These are phyloP conservation scores for Protomyces arabidopsidicola DNA, from an alignment of 1,139 yeast genomes.

Conservation along the genomic window DNA sequence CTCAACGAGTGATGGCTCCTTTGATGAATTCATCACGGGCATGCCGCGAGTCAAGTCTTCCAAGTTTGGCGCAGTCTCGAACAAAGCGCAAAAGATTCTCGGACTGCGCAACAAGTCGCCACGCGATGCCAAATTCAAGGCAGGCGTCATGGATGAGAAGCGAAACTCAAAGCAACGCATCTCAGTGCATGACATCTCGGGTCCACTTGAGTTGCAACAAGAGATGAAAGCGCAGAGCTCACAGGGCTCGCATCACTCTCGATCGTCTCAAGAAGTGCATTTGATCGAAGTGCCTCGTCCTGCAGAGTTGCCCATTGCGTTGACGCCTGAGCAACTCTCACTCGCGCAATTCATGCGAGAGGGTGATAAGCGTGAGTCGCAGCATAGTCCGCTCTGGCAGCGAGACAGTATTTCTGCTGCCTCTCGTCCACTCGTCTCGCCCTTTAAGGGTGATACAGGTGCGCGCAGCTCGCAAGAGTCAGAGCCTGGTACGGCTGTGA, in stretches of 20 bases:
- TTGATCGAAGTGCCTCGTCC: not conserved
- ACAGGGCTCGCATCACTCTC: not conserved
- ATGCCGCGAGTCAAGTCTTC: not conserved
- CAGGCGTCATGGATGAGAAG: not conserved
- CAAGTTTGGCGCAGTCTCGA: not conserved
- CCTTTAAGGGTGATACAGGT: not conserved
- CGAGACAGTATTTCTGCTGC: not conserved
- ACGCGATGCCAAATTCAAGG: not conserved
- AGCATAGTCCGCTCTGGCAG: not conserved
- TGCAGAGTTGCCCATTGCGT: not conserved
- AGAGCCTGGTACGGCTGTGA: not conserved
- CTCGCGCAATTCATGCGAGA: not conserved
- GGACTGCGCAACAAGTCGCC: conserved; percentile 12
- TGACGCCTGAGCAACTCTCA: conserved; percentile 1
- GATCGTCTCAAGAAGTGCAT: not conserved
- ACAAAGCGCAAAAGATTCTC: conserved; percentile 19
- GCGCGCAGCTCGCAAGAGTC: not conserved
- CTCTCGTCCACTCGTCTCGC: not conserved
- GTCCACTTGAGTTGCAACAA: not conserved
- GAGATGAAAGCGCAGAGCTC: not conserved
- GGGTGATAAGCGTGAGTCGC: not conserved
- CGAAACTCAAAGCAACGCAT: not conserved
- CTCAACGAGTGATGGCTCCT: not conserved
- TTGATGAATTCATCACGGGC: not conserved
- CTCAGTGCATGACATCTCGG: not conserved